Conservation (phyloP, 352 stramenopile genomes). For the Globisporangium splendens region DNA sequence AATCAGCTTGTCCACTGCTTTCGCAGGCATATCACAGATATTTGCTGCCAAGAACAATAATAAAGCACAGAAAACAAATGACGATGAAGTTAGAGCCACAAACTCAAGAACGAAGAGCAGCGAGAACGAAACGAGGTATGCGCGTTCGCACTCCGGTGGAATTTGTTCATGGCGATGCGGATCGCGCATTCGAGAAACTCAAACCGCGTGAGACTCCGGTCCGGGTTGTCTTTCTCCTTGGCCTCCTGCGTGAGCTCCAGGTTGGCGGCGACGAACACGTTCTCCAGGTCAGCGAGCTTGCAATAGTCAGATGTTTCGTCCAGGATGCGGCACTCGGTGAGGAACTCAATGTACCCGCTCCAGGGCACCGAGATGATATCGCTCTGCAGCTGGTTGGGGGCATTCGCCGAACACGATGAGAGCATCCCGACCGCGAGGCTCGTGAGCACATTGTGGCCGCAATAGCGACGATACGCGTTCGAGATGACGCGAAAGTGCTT, state of each 20-base stretch:
- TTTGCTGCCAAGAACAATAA: slow-evolving; percentile 30
- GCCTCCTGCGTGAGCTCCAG: slow-evolving; percentile 73
- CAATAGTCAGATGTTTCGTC: slow-evolving; percentile 71
- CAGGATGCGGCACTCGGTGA: slow-evolving; percentile 55
- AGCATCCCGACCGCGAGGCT: slow-evolving; percentile 33
- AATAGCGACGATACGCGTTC: slow-evolving; percentile 66
- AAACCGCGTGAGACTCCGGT: slow-evolving; percentile 72
- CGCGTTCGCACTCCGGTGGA: slow-evolving; percentile 41
- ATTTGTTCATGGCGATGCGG: slow-evolving; percentile 82
- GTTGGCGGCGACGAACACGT: slow-evolving; percentile 79
- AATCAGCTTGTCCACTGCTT: slow-evolving; percentile 67
- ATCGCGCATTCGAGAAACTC: slow-evolving; percentile 77
- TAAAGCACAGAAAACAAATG: background rate
- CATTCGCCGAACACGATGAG: slow-evolving; percentile 28
- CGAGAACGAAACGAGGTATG: background rate
- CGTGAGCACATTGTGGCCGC: slow-evolving; percentile 54
- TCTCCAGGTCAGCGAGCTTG: slow-evolving; percentile 62
- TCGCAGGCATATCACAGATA: slow-evolving; percentile 59
- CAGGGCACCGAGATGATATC: slow-evolving; percentile 68
- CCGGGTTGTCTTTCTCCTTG: slow-evolving; percentile 78
- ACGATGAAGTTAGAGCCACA: background rate
- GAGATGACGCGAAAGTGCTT: slow-evolving; percentile 52
- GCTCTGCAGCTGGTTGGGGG: slow-evolving; percentile 56
- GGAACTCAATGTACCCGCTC: slow-evolving; percentile 68
- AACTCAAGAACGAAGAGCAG: background rate